Percentiles rank a stretch among this genome's conserved stretches.
Evolutionary conservation across 1,284 basidiomycete species (phyloP).

Genomic region (Rhodotorula sp.): DNA sequence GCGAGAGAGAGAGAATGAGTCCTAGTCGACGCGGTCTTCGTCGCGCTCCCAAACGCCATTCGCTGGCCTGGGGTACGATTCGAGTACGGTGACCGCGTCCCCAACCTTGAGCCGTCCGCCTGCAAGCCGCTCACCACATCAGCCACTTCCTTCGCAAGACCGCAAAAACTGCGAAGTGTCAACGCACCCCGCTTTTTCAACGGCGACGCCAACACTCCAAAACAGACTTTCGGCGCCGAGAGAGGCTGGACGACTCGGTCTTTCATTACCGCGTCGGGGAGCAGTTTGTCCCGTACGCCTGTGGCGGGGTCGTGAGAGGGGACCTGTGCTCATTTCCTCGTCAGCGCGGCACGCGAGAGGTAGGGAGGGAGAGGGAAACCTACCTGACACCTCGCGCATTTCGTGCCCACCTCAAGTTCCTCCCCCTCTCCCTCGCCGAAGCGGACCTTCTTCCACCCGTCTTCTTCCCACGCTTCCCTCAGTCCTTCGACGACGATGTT

Average conservation of each 20-base stretch:
- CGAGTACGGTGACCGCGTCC: conserved; percentile 11
- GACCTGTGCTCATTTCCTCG: background rate
- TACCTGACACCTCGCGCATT: conserved; percentile 24
- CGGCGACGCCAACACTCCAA: conserved; percentile 19
- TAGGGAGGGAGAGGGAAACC: background rate
- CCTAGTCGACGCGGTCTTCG: conserved; percentile 8
- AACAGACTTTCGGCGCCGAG: conserved; percentile 16
- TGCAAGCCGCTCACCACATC: background rate
- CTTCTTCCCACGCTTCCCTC: conserved; percentile 17
- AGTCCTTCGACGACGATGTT: conserved; percentile 22
- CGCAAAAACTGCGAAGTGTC: background rate
- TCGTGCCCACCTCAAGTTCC: conserved; percentile 17
- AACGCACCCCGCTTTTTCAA: conserved; percentile 1
- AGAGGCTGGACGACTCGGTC: conserved; percentile 13
- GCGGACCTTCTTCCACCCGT: conserved; percentile 27
- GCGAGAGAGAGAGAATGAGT: too few species aligned
- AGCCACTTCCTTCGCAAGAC: background rate
- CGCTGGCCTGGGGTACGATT: conserved; percentile 8
- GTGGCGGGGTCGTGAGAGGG: conserved; percentile 26
- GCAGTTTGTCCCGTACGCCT: conserved; percentile 19
- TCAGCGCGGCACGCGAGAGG: background rate
- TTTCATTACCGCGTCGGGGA: conserved; percentile 28
- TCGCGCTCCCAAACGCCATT: conserved; percentile 10
- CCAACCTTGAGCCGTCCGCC: conserved; percentile 16
- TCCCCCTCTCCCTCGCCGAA: conserved; percentile 9